A percentile compares a stretch with the other conserved stretches of the same genome.
Conservation (phyloP, 2,329 filamentous ascomycete species). For the Fusarium sp. region DNA sequence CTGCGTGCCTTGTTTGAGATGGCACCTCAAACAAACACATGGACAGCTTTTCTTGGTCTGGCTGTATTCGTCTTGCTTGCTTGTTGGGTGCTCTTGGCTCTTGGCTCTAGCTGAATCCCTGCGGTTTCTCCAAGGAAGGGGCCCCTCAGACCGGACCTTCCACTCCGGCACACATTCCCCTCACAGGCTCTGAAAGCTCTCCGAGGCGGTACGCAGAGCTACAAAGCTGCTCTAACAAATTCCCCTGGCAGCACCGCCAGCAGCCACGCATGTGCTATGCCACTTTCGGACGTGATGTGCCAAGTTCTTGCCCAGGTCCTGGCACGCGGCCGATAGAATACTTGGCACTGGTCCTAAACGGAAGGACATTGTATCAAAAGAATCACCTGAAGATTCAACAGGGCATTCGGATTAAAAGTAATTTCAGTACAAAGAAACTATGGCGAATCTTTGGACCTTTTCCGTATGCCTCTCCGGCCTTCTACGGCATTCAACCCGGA, state of each 20-base stretch:
- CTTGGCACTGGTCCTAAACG: too few species aligned
- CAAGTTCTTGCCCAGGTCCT: not conserved
- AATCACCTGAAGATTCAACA: too few species aligned
- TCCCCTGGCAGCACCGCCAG: constrained; percentile 11
- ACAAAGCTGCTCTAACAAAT: constrained; percentile 41
- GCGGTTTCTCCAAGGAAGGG: constrained; percentile 1
- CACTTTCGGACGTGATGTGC: not conserved
- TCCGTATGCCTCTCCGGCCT: too few species aligned
- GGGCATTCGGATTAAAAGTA: too few species aligned
- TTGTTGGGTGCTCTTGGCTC: constrained; percentile 15
- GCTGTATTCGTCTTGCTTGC: constrained; percentile 3
- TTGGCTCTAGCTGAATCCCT: constrained; percentile 11
- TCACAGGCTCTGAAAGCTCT: constrained; percentile 3
- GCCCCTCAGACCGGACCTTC: constrained; percentile 28
- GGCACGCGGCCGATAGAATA: too few species aligned
- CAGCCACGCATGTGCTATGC: constrained; percentile 15
- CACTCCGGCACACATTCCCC: constrained; percentile 36
- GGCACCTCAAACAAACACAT: not conserved
- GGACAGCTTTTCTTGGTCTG: not conserved
- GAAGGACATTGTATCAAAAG: too few species aligned
- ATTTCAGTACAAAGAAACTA: too few species aligned
- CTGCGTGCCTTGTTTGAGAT: constrained; percentile 10
- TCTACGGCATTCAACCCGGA: too few species aligned
- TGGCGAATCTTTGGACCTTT: too few species aligned
- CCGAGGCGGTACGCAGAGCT: constrained; percentile 30